Evolutionary conservation across 352 stramenopile species (phyloP), one percentile per base, ranked within the genome.

Genomic region (Pythium volutum): DNA sequence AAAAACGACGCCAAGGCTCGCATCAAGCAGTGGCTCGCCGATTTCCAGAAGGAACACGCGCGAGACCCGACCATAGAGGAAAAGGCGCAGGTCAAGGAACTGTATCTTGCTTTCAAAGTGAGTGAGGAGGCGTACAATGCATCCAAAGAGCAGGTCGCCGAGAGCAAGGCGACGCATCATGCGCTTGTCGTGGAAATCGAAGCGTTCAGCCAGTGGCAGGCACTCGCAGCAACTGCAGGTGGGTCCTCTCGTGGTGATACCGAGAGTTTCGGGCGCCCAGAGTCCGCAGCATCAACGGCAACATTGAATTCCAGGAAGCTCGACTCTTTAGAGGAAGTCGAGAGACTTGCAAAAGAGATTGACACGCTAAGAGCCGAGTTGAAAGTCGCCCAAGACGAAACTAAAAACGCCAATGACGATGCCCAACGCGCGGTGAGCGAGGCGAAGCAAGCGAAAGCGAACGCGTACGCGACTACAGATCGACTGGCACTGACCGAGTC

Each of bases 61-160:
- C 71, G 79, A 0, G 81, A 91, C 0, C 84, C 81, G 7, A 77
- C 71, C 23, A 83, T 91, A n/a, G 74, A 89, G n/a, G 84, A 93
- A 41, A 91, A 93, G 49, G 72, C 81, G 9, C 70, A 82, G 36
- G 84, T 91, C 29, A 91, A 91, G 45, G 79, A 89, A 22, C 61
- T 88, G 33, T 93, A 93, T 41, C 23, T 89, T 22, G 69, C 70
- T 22, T 93, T 93, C 71, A 91, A 93, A 62, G 69, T 73, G n/a
- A 70, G 66, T 9, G 84, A 93, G 39, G 79, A 81, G 3, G 69
- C 66, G 16, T 86, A 73, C 48, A 84, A 73, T 16, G 20, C 34
- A 11, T 55, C 76, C 20, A 89, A 89, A 64, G 49, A 74, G 7
- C 23, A 59, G 1, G 67, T 86, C 1, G 20, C 62, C 8, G 46